Percentiles rank a stretch among this genome's conserved stretches.
Conservation (phyloP, 495 filamentous ascomycete species). For the Penicillium egyptiacum region DNA sequence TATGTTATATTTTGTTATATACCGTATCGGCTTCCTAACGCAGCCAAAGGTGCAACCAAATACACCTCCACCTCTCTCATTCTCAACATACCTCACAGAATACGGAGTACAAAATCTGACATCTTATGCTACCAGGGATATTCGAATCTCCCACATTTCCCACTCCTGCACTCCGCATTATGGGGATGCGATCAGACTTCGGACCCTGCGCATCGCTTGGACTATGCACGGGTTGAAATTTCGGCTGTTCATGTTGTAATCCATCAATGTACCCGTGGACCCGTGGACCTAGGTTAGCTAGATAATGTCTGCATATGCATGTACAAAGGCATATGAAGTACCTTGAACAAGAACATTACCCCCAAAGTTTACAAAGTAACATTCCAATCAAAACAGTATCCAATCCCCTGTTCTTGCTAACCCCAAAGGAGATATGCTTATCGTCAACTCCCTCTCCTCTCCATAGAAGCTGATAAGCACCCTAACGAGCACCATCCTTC, state of each 20-base stretch:
- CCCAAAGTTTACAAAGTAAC: neutral
- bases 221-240: neutral
- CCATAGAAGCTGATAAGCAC: neutral
- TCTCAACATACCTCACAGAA: no score
- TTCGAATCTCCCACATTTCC: neutral
- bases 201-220: neutral
- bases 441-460: neutral
- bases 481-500: no score
- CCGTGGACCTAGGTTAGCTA: no score
- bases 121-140: neutral
- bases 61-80: no score
- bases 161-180: neutral
- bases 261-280: neutral
- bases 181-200: no score
- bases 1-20: no score
- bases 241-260: neutral
- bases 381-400: neutral
- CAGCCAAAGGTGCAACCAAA: no score
- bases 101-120: no score
- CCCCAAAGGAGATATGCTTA: neutral
- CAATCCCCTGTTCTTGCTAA: neutral
- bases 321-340: neutral
- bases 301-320: neutral
- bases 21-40: no score
- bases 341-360: neutral